Conservation (phyloP, 257 asterid species). For the Haberlea rhodopensis region DNA sequence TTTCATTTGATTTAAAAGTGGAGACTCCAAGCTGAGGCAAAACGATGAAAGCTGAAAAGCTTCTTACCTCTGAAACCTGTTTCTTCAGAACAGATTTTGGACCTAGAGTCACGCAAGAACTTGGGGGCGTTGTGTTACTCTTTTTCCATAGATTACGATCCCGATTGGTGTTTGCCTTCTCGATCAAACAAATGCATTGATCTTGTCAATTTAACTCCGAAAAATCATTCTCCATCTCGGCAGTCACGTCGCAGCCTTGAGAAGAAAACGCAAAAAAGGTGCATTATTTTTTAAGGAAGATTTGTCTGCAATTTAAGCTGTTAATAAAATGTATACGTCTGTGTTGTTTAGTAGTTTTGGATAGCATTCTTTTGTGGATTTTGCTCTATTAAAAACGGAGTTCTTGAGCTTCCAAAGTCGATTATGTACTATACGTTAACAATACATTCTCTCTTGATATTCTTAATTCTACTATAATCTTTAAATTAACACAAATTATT, state of each 20-base stretch:
- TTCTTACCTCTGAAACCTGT: conserved; percentile 71
- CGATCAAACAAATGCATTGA: no score
- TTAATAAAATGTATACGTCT: neutral
- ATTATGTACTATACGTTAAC: no score
- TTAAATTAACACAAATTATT: neutral
- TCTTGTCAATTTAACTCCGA: neutral
- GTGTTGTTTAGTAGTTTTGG: neutral
- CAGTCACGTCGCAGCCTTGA: neutral
- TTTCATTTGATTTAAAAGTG: conserved; percentile 58
- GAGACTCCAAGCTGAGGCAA: conserved; percentile 92
- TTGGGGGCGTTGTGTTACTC: neutral
- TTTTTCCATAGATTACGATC: no score
- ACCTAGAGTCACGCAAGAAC: conserved; percentile 27
- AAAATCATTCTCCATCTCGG: conserved; percentile 4
- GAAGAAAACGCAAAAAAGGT: neutral
- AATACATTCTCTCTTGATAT: no score
- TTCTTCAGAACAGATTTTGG: conserved; percentile 52
- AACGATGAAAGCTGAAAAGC: conserved; percentile 90
- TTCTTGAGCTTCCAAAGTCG: conserved; percentile 14
- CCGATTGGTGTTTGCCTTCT: conserved; percentile 8
- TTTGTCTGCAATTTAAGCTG: conserved; percentile 5
- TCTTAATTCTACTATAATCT: neutral
- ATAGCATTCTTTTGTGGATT: conserved; percentile 2
- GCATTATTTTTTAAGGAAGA: conserved; percentile 13
- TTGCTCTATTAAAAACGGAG: conserved; percentile 13